A percentile compares a stretch with the other conserved stretches of the same genome.
phyloP scores from a whole-genome alignment of 2,329 filamentous ascomycete species.

The Coniochaeta sp. region DNA sequence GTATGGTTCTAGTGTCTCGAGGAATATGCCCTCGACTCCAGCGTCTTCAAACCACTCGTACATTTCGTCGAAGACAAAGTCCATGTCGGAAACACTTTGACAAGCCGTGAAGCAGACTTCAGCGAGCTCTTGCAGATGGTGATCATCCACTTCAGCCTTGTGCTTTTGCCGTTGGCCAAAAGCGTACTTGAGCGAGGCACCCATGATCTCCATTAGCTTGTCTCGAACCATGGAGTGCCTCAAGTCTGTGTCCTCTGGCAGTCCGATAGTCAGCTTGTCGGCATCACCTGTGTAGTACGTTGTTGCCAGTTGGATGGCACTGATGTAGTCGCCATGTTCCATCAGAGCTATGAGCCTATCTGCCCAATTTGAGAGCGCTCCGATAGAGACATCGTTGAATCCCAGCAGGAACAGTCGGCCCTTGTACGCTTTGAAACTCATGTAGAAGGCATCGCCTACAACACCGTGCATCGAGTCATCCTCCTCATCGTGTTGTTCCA shows the following conservation, averaged over 20 bases:
- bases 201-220: constrained; percentile 88
- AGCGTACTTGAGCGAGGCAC: constrained; percentile 81
- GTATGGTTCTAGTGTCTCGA: constrained; percentile 82
- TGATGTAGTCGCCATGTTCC: constrained; percentile 94
- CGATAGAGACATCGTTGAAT: constrained; percentile 89
- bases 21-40: constrained; percentile 65
- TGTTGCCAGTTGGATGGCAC: constrained; percentile 81
- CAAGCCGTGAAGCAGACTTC: constrained; percentile 80
- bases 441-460: constrained; percentile 93
- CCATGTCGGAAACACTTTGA: constrained; percentile 65
- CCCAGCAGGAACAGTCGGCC: constrained; percentile 85
- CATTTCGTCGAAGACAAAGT: constrained; percentile 85
- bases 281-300: constrained; percentile 85
- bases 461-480: constrained; percentile 90
- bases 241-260: constrained; percentile 72
- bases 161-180: constrained; percentile 60
- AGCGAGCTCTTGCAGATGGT: constrained; percentile 68
- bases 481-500: constrained; percentile 82
- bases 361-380: constrained; percentile 93
- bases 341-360: constrained; percentile 88
- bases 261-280: constrained; percentile 89
- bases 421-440: constrained; percentile 96
- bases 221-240: constrained; percentile 79
- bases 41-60: constrained; percentile 86
- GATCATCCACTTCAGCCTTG: constrained; percentile 35